Conservation (phyloP, 192 early-diverging fungal species). For the Umbelopsis ramanniana region DNA sequence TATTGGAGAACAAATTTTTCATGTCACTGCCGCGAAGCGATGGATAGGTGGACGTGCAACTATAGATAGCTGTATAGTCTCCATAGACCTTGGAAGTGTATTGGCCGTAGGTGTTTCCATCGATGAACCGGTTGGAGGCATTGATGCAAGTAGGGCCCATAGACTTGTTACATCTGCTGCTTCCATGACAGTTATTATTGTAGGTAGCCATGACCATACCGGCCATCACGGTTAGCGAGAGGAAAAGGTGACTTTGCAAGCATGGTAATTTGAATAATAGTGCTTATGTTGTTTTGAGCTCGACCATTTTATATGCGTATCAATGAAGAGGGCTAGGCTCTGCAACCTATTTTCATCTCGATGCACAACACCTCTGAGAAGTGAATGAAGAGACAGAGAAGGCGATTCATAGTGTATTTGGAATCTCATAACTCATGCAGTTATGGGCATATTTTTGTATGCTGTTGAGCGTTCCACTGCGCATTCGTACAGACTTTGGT, state of each 20-base stretch:
- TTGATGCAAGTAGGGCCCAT: conserved; percentile 21
- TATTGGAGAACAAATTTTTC: conserved; percentile 31
- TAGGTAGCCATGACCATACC: background rate
- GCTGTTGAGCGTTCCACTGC: too few relatives aligned
- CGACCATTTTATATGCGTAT: too few relatives aligned
- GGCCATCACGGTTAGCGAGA: background rate
- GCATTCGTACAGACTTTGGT: too few relatives aligned
- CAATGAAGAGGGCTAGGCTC: too few relatives aligned
- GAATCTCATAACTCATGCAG: too few relatives aligned
- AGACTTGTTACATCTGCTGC: background rate
- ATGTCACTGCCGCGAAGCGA: conserved; percentile 3
- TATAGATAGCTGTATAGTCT: conserved; percentile 16
- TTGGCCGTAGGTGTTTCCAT: conserved; percentile 30
- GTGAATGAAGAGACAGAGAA: too few relatives aligned
- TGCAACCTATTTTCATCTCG: too few relatives aligned
- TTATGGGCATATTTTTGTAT: too few relatives aligned
- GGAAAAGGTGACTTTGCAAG: background rate
- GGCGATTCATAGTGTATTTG: too few relatives aligned
- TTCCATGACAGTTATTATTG: background rate
- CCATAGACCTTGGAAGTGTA: conserved; percentile 35
- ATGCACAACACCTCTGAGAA: too few relatives aligned
- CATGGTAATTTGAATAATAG: background rate
- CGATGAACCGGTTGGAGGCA: conserved; percentile 36
- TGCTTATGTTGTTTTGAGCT: too few relatives aligned
- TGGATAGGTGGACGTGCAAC: background rate